Base-by-base conservation (phyloP, 768 basidiomycete genomes). In the Boletus edulis region DNA sequence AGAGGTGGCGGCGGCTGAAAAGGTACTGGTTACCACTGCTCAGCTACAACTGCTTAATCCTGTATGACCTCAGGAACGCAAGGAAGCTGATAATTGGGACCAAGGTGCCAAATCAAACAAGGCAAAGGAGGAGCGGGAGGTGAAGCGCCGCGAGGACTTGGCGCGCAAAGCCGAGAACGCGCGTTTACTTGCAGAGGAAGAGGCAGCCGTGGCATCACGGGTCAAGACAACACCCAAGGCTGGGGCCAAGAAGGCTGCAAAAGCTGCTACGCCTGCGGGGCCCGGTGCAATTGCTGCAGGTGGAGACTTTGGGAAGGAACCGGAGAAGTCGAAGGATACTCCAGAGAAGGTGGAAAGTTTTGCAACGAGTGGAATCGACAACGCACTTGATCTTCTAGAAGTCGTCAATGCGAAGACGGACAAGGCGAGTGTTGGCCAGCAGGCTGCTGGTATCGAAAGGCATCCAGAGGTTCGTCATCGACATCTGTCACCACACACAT, bases 391-490 rank as follows among this genome's bases (percentile, higher is more conserved):
- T 72, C 78, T 96, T 51, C 70, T 97, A 57, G 89, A 92, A 54
- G 81, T 94, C 5, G 92, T 96, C 27, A 95, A 85, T 45, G 90
- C 91, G 4, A 94, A 93, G 79, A 86, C 83, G 82, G 94, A 96
- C 71, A 96, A 96, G 74, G 91, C 91, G 2, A 91, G 89, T 61
- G 76, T 95, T 34, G 94, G 94, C 0, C 83, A 85, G 55, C 88
- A 90, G 70, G 94, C 94, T 14, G 91, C 91, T 49, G 80, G 82
- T 38, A 81, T 97, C 35, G 94, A 97, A 75, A 81, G 80, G 51
- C 94, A 97, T 79, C 94, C 94, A 49, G 94, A 97, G 84, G 92
- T 93, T 64, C 46, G 81, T 72, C 18, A 6, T 55, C 43, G n/a
- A 24, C 10, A 34, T 44, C 46, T n/a, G 37, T 54, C 42, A 18